Percentiles rank a stretch among this genome's conserved stretches.
phyloP scores from a whole-genome alignment of 2,329 filamentous ascomycete genomes.

The Raffaelea arxii region DNA sequence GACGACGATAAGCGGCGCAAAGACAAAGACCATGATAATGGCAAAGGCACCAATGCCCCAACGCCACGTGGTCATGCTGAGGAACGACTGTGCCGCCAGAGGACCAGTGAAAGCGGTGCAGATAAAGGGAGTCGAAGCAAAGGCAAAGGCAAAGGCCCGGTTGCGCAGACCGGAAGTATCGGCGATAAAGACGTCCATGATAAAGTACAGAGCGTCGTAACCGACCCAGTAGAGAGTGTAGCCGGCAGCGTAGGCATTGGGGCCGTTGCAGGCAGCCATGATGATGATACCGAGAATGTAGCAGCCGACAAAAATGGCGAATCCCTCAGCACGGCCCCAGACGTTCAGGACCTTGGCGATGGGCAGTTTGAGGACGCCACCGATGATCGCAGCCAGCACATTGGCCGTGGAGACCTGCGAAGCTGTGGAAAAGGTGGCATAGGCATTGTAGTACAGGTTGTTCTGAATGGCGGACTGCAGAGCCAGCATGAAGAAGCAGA shows the following conservation, averaged over 20 bases:
- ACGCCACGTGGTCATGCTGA: conserved; percentile 46
- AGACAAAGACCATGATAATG: conserved; percentile 52
- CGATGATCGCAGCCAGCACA: conserved; percentile 44
- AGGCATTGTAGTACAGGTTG: conserved; percentile 37
- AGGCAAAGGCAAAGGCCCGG: conserved; percentile 53
- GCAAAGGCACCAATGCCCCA: conserved; percentile 60
- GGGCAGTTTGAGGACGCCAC: conserved; percentile 53
- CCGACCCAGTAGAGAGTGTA: conserved; percentile 60
- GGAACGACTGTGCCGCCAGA: conserved; percentile 42
- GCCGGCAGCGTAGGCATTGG: conserved; percentile 52
- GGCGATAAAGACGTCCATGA: conserved; percentile 49
- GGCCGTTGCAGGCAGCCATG: conserved; percentile 53
- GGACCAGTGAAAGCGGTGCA: conserved; percentile 56
- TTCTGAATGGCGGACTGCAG: conserved; percentile 26
- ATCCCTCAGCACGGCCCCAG: conserved; percentile 56
- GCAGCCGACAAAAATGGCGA: conserved; percentile 41
- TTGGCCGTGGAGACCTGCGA: conserved; percentile 42
- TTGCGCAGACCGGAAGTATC: conserved; percentile 59
- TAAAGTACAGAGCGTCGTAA: conserved; percentile 30
- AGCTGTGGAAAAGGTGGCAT: conserved; percentile 40
- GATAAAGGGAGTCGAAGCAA: conserved; percentile 57
- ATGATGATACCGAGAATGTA: conserved; percentile 47
- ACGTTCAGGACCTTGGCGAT: conserved; percentile 59
- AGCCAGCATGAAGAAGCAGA: conserved; percentile 28
- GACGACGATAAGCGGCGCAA: conserved; percentile 44